These are phyloP conservation scores for Leishmania aethiopica DNA, from an alignment of 208 protist genomes.

Conservation along the genomic window DNA sequence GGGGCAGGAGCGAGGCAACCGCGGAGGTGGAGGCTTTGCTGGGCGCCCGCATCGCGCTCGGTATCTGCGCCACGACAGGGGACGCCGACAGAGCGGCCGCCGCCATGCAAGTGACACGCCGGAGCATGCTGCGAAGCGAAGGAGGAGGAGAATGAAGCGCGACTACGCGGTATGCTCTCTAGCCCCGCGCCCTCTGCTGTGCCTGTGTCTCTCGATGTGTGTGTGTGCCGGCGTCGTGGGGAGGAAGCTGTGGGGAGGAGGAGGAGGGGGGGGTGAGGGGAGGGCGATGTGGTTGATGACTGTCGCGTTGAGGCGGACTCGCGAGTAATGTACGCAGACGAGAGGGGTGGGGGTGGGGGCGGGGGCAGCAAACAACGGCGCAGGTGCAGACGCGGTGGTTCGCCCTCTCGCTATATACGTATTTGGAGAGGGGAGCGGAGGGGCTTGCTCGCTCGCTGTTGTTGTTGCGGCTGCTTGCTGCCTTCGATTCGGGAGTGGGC, in stretches of 20 bases:
- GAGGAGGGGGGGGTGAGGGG: not conserved
- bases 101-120: conserved; percentile 15
- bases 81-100: not conserved
- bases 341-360: no score
- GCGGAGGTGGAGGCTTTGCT: not conserved
- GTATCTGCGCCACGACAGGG: not conserved
- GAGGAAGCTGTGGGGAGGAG: not conserved
- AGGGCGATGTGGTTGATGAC: not conserved
- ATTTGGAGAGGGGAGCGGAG: no score
- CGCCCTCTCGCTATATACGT: no score
- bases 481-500: no score
- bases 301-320: not conserved
- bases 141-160: not conserved
- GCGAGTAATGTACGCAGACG: not conserved
- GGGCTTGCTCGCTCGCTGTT: no score
- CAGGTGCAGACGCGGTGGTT: no score
- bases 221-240: not conserved
- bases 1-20: not conserved
- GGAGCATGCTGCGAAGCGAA: conserved; percentile 15
- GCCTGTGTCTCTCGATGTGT: not conserved
- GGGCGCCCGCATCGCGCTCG: not conserved
- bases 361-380: no score
- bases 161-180: not conserved
- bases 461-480: no score
- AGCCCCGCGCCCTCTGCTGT: not conserved